Percentiles rank a stretch among this genome's conserved stretches.
These are phyloP conservation scores for Apiospora phragmitis DNA, from an alignment of 2,329 filamentous ascomycete species.

Conservation along the genomic window DNA sequence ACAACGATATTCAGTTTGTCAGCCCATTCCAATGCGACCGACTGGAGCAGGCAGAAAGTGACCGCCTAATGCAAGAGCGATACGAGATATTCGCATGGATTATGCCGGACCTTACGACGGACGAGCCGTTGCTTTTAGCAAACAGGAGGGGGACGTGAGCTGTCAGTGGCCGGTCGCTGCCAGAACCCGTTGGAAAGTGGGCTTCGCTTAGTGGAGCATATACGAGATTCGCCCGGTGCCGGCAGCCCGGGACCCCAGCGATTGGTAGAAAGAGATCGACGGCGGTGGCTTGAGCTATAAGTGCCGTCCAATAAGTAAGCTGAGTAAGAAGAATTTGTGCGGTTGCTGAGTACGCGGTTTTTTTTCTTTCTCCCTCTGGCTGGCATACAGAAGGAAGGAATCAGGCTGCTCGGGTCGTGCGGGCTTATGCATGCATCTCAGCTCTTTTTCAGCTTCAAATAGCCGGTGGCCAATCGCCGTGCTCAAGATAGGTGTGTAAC, in stretches of 20 bases:
- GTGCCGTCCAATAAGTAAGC: neutral
- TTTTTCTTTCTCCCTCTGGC: neutral
- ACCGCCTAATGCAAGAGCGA: neutral
- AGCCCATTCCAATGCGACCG: neutral
- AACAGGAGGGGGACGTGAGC: too few species aligned
- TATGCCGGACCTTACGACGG: neutral
- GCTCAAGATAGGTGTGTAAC: neutral
- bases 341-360: neutral
- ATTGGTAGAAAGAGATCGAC: neutral
- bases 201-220: neutral
- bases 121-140: neutral
- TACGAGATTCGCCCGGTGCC: neutral
- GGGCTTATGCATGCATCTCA: neutral
- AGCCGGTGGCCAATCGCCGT: neutral
- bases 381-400: neutral
- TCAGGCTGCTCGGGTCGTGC: neutral
- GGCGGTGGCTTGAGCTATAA: neutral
- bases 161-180: neutral
- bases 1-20: neutral
- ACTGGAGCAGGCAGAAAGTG: neutral
- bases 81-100: neutral
- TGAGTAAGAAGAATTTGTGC: neutral
- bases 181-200: slow-evolving; percentile 2
- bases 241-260: neutral
- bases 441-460: neutral